Evolutionary conservation across 805 yeast species (phyloP), one percentile per base, ranked within the genome.

Genomic region (Sugiyamaella lignohabitans): DNA sequence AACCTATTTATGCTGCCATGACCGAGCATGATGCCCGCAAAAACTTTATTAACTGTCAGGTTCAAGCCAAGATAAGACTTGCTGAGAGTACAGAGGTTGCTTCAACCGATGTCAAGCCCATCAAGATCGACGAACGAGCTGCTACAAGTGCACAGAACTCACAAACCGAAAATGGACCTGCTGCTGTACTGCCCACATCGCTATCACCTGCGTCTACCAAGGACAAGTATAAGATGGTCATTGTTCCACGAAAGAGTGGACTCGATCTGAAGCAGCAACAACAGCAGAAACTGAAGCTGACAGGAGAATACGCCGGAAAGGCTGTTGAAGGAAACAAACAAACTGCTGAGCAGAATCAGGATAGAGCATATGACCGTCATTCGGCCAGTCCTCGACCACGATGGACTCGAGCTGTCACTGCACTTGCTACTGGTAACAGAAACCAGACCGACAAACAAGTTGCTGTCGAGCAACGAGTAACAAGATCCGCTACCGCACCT

Each of bases 191-290:
- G 56, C 98, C 98, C 32, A 84, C 82, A 57, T 84, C 95, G 2
- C 75, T 89, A 60, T 88, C 96, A 20, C 98, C 98, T 16, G 91
- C 91, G 55, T 88, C 87, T 60, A 87, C 96, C 40, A 84, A 80
- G 61, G 80, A 75, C 65, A 89, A 89, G 68, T 89, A 89, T 67
- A 82, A 82, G 49, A 56, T 62, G 53, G 64, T 66, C 18, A 56
- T 55, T 38, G 59, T 63, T 27, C 53, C 55, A 42, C 39, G 45
- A 35, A 49, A 30, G 17, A 39, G 39, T 11, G 40, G 44, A n/a
- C 44, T 45, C 10, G 30, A 45, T 34, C 35, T 45, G 24, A 45
- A 45, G 36, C 48, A 45, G 23, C 43, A 45, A 24, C 44, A 45
- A 38, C 48, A 45, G 40, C 46, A 38, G 17, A 23, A 22, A 17